phyloP scores from a whole-genome alignment of 2,329 filamentous ascomycete species.

The Xylariaceae sp. region DNA sequence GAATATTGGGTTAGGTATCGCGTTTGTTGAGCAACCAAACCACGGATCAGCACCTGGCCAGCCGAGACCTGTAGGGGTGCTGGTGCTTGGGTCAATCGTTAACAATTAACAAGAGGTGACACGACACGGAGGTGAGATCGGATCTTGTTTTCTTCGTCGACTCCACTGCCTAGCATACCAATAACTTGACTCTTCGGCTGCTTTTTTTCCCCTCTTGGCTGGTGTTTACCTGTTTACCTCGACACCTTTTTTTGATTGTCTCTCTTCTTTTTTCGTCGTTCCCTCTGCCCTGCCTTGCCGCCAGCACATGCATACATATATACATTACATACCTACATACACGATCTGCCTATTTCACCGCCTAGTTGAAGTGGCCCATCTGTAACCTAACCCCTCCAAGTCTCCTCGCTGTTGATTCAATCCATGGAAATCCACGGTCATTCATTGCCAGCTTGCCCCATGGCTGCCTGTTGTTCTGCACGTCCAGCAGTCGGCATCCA shows the following conservation, averaged over 20 bases:
- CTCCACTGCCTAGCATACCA: constrained; percentile 4
- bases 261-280: background rate
- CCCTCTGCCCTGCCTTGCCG: constrained; percentile 7
- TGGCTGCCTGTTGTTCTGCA: constrained; percentile 12
- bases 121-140: constrained; percentile 23
- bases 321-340: constrained; percentile 8
- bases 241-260: background rate
- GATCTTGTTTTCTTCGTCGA: constrained; percentile 9
- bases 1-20: constrained; percentile 20
- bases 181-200: constrained; percentile 1
- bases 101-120: constrained; percentile 15
- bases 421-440: constrained; percentile 11
- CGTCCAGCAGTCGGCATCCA: constrained; percentile 5
- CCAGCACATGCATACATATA: background rate
- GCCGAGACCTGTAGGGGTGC: constrained; percentile 6
- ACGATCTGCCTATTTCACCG: constrained; percentile 16
- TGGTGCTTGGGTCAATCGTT: constrained; percentile 9
- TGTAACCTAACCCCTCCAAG: constrained; percentile 5
- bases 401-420: constrained; percentile 5
- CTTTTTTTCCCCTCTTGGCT: constrained; percentile 6
- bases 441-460: constrained; percentile 17
- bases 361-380: constrained; percentile 11
- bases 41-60: constrained; percentile 10
- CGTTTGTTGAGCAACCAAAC: constrained; percentile 25
- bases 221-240: background rate